Percentiles rank a stretch among this genome's conserved stretches.
Evolutionary conservation across 768 basidiomycete species (phyloP).

Genomic region (Tubosaeta sp.): DNA sequence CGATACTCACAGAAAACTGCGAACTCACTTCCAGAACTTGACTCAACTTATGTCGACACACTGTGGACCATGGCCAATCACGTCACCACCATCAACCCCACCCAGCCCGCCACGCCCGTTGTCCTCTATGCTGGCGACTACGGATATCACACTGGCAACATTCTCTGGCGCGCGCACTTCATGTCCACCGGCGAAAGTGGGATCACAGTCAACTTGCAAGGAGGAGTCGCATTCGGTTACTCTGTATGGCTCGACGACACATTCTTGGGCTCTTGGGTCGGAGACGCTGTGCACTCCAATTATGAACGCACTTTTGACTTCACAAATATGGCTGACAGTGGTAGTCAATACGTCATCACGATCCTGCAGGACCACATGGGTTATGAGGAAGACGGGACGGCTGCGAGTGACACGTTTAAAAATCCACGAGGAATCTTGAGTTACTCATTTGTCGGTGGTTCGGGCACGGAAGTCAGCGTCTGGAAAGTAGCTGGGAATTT

Average conservation of each 20-base stretch:
- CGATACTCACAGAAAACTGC: constrained; percentile 18
- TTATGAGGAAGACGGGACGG: constrained; percentile 39
- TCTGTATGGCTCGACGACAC: constrained; percentile 46
- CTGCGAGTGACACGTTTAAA: constrained; percentile 45
- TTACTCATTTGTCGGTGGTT: constrained; percentile 43
- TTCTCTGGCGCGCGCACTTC: constrained; percentile 51
- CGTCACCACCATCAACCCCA: constrained; percentile 41
- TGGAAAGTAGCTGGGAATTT: constrained; percentile 54
- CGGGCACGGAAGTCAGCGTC: constrained; percentile 30
- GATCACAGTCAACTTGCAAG: constrained; percentile 37
- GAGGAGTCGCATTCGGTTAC: constrained; percentile 46
- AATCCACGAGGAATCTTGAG: constrained; percentile 44
- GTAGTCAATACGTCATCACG: constrained; percentile 41
- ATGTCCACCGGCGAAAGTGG: constrained; percentile 45
- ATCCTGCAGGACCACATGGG: constrained; percentile 56
- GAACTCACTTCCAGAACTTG: constrained; percentile 35
- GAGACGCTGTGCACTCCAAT: constrained; percentile 12
- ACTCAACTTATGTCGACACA: constrained; percentile 36
- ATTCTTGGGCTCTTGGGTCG: constrained; percentile 41
- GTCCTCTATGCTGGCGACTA: constrained; percentile 48
- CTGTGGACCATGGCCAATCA: constrained; percentile 42
- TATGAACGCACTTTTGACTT: constrained; percentile 17
- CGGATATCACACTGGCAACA: constrained; percentile 49
- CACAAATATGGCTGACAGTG: constrained; percentile 8
- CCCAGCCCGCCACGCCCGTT: constrained; percentile 33